phyloP scores from a whole-genome alignment of 1,284 basidiomycete species.

The Leccinum pachyderme region DNA sequence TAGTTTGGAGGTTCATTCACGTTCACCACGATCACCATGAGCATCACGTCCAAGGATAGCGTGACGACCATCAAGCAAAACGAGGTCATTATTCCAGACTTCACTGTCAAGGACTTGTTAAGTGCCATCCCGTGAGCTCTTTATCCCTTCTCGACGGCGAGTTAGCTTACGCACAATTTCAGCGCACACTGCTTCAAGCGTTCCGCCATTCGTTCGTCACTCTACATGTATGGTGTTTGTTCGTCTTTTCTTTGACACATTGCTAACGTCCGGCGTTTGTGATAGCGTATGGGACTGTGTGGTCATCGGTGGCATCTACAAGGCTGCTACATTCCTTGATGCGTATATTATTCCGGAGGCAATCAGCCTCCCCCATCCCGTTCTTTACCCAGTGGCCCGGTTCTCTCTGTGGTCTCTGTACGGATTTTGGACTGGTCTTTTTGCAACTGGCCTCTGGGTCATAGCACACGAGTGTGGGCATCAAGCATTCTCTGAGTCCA shows the following conservation, averaged over 20 bases:
- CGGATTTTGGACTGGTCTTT: conserved; percentile 80
- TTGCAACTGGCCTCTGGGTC: conserved; percentile 94
- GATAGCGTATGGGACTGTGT: conserved; percentile 72
- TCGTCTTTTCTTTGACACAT: conserved; percentile 20
- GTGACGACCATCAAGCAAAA: conserved; percentile 52
- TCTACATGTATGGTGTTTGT: conserved; percentile 62
- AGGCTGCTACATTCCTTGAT: conserved; percentile 70
- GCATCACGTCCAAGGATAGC: conserved; percentile 14
- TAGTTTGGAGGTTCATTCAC: conserved; percentile 8
- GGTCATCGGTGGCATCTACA: conserved; percentile 71
- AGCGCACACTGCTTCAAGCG: conserved; percentile 93
- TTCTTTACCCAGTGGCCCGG: conserved; percentile 62
- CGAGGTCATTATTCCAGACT: conserved; percentile 72
- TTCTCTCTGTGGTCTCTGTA: conserved; percentile 83
- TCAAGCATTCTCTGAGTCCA: conserved; percentile 96
- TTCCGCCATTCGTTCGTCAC: conserved; percentile 80
- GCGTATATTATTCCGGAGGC: conserved; percentile 54
- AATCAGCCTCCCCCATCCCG: conserved; percentile 60
- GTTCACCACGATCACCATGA: conserved; percentile 23
- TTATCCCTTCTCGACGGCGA: background rate
- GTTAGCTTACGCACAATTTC: background rate
- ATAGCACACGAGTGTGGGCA: conserved; percentile 93
- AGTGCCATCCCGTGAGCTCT: conserved; percentile 80
- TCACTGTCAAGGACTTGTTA: conserved; percentile 85
- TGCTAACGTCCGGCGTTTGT: conserved; percentile 12